Evolutionary conservation across 2,329 filamentous ascomycete genomes (phyloP).

Genomic region (Fusarium incarnatum): DNA sequence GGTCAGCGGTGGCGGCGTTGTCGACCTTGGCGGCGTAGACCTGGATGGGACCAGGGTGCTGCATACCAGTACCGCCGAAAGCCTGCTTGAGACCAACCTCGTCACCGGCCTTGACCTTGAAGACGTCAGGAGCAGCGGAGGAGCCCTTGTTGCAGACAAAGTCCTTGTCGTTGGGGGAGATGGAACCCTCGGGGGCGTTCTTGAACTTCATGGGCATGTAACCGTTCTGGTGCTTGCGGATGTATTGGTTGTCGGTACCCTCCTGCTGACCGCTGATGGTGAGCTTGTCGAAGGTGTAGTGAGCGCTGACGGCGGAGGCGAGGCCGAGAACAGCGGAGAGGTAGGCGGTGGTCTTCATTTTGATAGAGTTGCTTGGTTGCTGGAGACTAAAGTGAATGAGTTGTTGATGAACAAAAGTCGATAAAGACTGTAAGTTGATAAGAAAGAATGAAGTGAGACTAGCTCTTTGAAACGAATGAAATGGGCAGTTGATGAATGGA

Average conservation of each 20-base stretch:
- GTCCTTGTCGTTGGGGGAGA: conserved; percentile 22
- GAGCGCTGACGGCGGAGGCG: conserved; percentile 19
- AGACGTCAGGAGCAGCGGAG: background rate
- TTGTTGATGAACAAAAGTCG: conserved; percentile 8
- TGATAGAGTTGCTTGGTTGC: conserved; percentile 1
- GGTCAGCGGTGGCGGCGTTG: background rate
- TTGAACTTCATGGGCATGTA: conserved; percentile 30
- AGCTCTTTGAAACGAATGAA: conserved; percentile 27
- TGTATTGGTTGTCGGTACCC: conserved; percentile 14
- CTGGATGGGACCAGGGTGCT: conserved; percentile 20
- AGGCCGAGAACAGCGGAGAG: conserved; percentile 18
- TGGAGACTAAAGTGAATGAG: background rate
- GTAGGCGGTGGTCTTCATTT: conserved; percentile 22
- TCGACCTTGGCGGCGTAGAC: conserved; percentile 17
- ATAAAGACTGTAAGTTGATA: conserved; percentile 11
- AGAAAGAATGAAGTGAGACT: conserved; percentile 27
- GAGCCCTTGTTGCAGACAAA: conserved; percentile 24
- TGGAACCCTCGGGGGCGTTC: conserved; percentile 6
- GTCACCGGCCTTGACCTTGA: conserved; percentile 25
- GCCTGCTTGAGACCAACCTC: conserved; percentile 24
- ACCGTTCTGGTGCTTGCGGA: conserved; percentile 25
- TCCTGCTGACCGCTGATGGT: background rate
- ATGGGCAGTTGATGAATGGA: conserved; percentile 19
- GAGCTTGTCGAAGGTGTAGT: conserved; percentile 29
- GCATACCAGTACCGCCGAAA: conserved; percentile 18